phyloP scores from a whole-genome alignment of 2,329 filamentous ascomycete species.

The Cladophialophora exuberans region DNA sequence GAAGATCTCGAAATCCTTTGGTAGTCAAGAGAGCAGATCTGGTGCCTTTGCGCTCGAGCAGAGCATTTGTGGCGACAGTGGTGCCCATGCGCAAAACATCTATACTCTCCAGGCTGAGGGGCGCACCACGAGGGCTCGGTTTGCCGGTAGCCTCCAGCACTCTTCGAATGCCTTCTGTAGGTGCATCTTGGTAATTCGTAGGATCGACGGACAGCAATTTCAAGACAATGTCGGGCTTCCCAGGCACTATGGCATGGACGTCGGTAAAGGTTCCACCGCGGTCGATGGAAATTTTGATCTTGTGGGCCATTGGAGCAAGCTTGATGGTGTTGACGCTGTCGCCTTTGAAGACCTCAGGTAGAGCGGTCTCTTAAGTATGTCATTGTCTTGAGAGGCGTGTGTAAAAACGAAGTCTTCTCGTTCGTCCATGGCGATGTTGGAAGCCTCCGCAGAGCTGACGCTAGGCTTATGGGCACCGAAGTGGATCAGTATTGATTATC shows the following conservation, averaged over 20 bases:
- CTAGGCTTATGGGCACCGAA: too few relatives aligned
- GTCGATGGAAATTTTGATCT: conserved; percentile 40
- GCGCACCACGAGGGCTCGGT: conserved; percentile 77
- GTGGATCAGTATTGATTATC: too few relatives aligned
- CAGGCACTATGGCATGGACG: conserved; percentile 69
- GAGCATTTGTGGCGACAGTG: conserved; percentile 88
- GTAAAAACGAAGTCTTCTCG: too few relatives aligned
- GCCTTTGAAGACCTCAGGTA: too few relatives aligned
- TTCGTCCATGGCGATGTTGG: too few relatives aligned
- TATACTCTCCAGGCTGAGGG: conserved; percentile 81
- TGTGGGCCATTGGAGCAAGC: too few relatives aligned
- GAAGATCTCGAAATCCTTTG: conserved; percentile 82
- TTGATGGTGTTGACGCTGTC: too few relatives aligned
- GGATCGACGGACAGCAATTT: conserved; percentile 91
- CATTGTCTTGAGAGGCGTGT: too few relatives aligned
- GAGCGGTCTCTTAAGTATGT: too few relatives aligned
- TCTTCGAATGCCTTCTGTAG: conserved; percentile 85
- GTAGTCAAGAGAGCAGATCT: conserved; percentile 86
- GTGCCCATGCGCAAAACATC: conserved; percentile 96
- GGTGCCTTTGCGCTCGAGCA: conserved; percentile 88
- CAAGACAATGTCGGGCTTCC: conserved; percentile 76
- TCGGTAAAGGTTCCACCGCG: conserved; percentile 92
- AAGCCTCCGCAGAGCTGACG: too few relatives aligned
- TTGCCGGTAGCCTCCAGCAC: conserved; percentile 74
- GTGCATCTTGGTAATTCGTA: conserved; percentile 86